Percentiles rank a stretch among this genome's conserved stretches.
Evolutionary conservation across 805 yeast genomes (phyloP).

Genomic region (Hanseniaspora clermontiae): DNA sequence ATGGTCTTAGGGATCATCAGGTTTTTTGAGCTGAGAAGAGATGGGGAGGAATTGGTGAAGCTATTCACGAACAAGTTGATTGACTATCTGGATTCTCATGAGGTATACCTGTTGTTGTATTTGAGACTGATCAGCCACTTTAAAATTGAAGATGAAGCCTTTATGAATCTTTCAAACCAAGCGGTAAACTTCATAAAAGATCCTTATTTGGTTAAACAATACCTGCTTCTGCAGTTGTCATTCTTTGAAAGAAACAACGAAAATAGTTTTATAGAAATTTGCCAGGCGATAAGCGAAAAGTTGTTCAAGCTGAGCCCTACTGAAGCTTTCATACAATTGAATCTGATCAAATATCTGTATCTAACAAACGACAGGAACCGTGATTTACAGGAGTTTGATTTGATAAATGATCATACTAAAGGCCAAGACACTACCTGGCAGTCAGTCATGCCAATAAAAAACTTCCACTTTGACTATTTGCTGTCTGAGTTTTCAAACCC

Average conservation of each 20-base stretch:
- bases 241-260: neutral
- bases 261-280: neutral
- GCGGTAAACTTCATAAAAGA: neutral
- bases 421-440: neutral
- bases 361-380: neutral
- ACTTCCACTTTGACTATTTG: conserved; percentile 7
- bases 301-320: neutral
- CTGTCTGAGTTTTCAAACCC: neutral
- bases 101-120: neutral
- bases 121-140: neutral
- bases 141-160: neutral
- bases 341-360: neutral
- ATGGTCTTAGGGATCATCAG: neutral
- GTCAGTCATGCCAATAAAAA: neutral
- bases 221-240: neutral
- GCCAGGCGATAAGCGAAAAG: neutral
- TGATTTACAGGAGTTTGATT: neutral
- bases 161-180: neutral
- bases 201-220: neutral
- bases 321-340: neutral
- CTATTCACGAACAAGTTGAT: neutral
- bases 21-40: neutral
- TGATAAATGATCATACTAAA: neutral
- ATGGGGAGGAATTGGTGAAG: neutral
- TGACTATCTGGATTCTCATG: neutral